Conservation (phyloP, 306 rosid species). For the Herpetospermum pedunculosum region DNA sequence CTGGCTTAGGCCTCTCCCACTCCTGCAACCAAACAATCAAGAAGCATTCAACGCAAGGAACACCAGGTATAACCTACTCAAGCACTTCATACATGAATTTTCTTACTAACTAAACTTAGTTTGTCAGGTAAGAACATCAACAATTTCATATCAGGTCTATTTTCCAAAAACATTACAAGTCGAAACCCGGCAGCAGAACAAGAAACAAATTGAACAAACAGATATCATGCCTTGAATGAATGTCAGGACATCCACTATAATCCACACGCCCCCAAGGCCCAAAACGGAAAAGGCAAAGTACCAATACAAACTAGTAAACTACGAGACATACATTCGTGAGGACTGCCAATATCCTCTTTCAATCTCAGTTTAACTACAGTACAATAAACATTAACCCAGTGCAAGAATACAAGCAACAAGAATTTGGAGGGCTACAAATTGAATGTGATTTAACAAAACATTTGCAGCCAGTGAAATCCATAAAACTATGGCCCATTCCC, state of each 20-base stretch:
- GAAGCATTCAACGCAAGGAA: background rate
- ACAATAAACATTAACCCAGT: background rate
- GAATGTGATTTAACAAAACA: background rate
- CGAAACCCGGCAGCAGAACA: background rate
- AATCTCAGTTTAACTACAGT: background rate
- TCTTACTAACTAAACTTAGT: background rate
- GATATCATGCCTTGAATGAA: background rate
- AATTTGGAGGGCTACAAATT: background rate
- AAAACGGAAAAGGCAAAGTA: background rate
- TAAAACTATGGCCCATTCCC: background rate
- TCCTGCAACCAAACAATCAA: constrained; percentile 21
- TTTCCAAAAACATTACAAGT: background rate
- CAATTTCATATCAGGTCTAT: background rate
- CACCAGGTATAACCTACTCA: background rate
- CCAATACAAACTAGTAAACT: background rate
- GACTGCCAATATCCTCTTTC: background rate
- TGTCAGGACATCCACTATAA: background rate
- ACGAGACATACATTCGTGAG: background rate
- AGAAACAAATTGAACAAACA: background rate
- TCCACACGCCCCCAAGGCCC: background rate
- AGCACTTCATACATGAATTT: background rate
- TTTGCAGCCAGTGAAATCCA: background rate
- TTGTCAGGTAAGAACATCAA: background rate
- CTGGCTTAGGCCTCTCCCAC: constrained; percentile 42
- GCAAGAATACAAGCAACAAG: background rate